Evolutionary conservation across 192 early-diverging fungal species (phyloP), one percentile per base, ranked within the genome.

Genomic region (Coemansia sp.): DNA sequence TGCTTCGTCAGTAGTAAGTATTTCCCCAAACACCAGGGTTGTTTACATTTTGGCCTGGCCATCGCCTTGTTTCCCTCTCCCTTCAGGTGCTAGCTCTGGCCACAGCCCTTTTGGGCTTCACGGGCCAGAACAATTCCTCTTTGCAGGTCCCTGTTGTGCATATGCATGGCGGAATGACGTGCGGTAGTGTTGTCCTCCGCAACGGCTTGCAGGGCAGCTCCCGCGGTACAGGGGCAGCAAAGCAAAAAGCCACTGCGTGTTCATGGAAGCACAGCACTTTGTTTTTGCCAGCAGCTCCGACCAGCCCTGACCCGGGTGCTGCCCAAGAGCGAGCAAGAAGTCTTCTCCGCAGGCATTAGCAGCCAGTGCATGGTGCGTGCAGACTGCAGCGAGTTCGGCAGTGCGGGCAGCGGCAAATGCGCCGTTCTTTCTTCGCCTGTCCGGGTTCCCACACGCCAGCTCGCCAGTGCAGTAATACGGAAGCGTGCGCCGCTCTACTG

Each of bases 361-460:
- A 16, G 52, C 52, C 12, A 21, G 3, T 29, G 52, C 52, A 54
- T 54, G 16, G 52, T 41, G 39, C 25, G 52, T 54, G 52, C 52
- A 54, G 7, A 5, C 52, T 27, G 23, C 52, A 25, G 25, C 25
- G 12, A 3, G 4, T 3, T 54, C 52, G 52, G 52, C 52, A 29
- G 52, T 29, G 27, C 52, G 52, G 25, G 27, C 52, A 54, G 52
- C 52, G 52, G 52, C 52, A 54, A 14, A 54, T 54, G 52, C 9
- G 27, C n/a, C 17, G 14, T 48, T n/a, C 45, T 14, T 48, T n/a
- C 5, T n/a, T 48, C 2, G 10, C 16, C 45, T 54, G 52, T 54
- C 52, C 27, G 52, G 14, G 52, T 54, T 54, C 52, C 27, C 52
- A 54, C 52, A 54, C 52, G 27, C 25, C 45, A 17, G 5, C 14